Conservation (phyloP, 257 asterid genomes). For the Salvia miltiorrhiza region DNA sequence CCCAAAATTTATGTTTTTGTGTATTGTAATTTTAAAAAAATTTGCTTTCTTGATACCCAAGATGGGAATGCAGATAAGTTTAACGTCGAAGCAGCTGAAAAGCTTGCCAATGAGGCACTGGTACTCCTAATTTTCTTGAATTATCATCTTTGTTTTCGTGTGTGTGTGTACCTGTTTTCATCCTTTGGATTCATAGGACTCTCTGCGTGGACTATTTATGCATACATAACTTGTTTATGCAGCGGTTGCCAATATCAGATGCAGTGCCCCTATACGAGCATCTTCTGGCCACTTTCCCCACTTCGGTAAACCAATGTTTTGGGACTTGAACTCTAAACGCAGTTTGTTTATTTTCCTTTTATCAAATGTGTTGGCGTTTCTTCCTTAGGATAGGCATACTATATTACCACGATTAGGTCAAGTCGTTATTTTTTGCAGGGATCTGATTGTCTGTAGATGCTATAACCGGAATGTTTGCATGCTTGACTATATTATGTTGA, state of each 20-base stretch:
- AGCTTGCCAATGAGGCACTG: conserved; percentile 81
- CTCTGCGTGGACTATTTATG: background rate
- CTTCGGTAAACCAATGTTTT: conserved; percentile 50
- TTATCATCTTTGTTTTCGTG: background rate
- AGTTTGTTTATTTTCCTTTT: background rate
- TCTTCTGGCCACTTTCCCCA: conserved; percentile 77
- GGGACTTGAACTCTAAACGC: background rate
- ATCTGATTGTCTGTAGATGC: background rate
- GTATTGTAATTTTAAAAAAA: background rate
- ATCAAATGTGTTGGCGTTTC: background rate
- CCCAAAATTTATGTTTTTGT: background rate
- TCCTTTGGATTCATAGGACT: background rate
- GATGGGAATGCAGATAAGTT: conserved; percentile 50
- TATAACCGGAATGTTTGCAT: too few species aligned
- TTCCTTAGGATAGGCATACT: background rate
- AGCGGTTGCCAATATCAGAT: too few species aligned
- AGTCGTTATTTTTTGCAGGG: background rate
- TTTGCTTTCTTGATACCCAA: conserved; percentile 3
- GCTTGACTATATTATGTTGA: too few species aligned
- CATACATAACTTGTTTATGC: background rate
- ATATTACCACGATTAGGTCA: background rate
- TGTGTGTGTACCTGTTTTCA: background rate
- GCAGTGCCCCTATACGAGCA: conserved; percentile 85
- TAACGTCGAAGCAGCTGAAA: conserved; percentile 75
- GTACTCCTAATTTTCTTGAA: conserved; percentile 34